A percentile compares a stretch with the other conserved stretches of the same genome.
phyloP scores from a whole-genome alignment of 345 rosid genomes.

The Citrus glauca region DNA sequence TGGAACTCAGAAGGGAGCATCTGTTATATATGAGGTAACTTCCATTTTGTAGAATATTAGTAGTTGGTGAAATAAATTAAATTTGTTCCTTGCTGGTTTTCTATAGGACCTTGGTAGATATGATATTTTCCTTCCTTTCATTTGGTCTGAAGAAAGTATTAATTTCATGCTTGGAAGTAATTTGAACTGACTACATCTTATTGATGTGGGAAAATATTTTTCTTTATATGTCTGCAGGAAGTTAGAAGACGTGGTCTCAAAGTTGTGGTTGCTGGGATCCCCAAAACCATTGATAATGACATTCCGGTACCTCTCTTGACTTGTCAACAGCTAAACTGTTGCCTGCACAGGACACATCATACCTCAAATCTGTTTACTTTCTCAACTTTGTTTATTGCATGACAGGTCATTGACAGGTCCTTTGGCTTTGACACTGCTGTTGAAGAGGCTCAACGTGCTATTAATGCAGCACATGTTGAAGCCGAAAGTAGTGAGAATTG shows the following conservation, averaged over 20 bases:
- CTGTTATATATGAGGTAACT: constrained; percentile 72
- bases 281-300: constrained; percentile 89
- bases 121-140: neutral
- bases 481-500: constrained; percentile 76
- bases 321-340: neutral
- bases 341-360: neutral
- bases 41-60: neutral
- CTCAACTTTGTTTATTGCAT: neutral
- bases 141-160: neutral
- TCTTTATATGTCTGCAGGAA: constrained; percentile 43
- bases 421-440: constrained; percentile 96
- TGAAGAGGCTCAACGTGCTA: constrained; percentile 95
- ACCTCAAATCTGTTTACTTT: neutral
- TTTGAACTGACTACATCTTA: neutral
- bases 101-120: neutral
- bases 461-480: constrained; percentile 93
- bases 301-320: constrained; percentile 46
- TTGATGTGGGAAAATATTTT: neutral
- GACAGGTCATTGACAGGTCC: constrained; percentile 71
- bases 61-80: neutral
- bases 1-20: constrained; percentile 90
- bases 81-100: neutral
- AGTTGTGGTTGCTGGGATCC: constrained; percentile 84
- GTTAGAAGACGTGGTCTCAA: constrained; percentile 74
- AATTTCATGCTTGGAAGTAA: neutral